Evolutionary conservation across 495 filamentous ascomycete genomes (phyloP).

Genomic region (Cercophora newfieldiana): DNA sequence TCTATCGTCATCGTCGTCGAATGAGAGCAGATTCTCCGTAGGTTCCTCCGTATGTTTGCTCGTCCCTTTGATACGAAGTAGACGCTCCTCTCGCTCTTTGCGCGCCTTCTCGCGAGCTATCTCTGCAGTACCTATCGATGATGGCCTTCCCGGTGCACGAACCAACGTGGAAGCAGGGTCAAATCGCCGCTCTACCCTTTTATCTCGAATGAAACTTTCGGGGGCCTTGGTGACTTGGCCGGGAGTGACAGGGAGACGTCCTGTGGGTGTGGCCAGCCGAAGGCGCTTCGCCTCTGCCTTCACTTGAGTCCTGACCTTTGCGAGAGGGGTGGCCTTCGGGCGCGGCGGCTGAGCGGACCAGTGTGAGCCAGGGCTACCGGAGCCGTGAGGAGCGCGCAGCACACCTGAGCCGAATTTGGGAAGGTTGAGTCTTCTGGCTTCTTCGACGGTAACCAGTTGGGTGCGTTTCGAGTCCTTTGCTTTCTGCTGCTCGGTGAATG

Average conservation of each 20-base stretch:
- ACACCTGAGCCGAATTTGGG: constrained; percentile 1
- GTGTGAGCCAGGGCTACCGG: constrained; percentile 1
- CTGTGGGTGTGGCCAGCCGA: constrained; percentile 27
- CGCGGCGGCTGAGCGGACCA: constrained; percentile 10
- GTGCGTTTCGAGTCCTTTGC: constrained; percentile 32
- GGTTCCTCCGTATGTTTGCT: constrained; percentile 1
- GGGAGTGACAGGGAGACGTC: constrained; percentile 21
- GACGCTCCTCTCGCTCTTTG: constrained; percentile 28
- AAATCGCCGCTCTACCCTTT: constrained; percentile 33
- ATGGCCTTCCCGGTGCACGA: constrained; percentile 5
- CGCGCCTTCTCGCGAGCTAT: constrained; percentile 6
- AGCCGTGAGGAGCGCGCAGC: background rate
- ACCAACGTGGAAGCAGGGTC: constrained; percentile 14
- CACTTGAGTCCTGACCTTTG: constrained; percentile 20
- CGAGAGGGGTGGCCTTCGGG: constrained; percentile 19
- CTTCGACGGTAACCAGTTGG: constrained; percentile 26
- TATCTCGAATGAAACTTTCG: constrained; percentile 36
- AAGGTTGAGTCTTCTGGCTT: constrained; percentile 26
- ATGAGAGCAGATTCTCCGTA: constrained; percentile 20
- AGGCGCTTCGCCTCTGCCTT: constrained; percentile 17
- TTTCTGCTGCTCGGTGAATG: constrained; percentile 31
- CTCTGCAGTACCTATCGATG: background rate
- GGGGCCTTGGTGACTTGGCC: constrained; percentile 41
- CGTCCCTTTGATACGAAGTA: constrained; percentile 28
- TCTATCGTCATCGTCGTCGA: constrained; percentile 26